Evolutionary conservation across 768 basidiomycete genomes (phyloP).

Genomic region (Cantharellus anzutake): DNA sequence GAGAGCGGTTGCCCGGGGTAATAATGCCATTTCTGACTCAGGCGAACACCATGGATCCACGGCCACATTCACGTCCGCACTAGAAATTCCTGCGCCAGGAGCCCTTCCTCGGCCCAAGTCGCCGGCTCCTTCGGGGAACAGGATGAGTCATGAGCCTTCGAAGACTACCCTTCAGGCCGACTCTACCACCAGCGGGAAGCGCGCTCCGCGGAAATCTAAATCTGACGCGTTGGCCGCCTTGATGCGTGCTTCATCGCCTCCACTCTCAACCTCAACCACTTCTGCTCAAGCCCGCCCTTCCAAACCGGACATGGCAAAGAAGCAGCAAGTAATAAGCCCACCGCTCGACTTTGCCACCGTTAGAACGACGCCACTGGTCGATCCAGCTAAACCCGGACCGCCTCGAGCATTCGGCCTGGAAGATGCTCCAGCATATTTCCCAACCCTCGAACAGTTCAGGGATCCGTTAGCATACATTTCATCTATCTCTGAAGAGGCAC

Average conservation of each 20-base stretch:
- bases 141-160: background rate
- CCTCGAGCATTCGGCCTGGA: constrained; percentile 63
- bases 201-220: constrained; percentile 53
- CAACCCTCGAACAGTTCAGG: constrained; percentile 76
- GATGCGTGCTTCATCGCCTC: constrained; percentile 39
- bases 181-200: background rate
- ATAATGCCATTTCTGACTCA: background rate
- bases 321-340: constrained; percentile 26
- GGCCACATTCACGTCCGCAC: background rate
- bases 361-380: constrained; percentile 28
- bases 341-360: constrained; percentile 49
- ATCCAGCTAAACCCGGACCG: background rate
- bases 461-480: constrained; percentile 90
- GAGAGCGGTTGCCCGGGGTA: background rate
- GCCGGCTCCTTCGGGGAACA: too few species aligned
- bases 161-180: background rate
- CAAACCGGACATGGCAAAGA: background rate
- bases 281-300: constrained; percentile 13
- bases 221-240: constrained; percentile 69
- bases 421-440: constrained; percentile 81
- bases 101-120: background rate
- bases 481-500: constrained; percentile 51
- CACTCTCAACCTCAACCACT: constrained; percentile 33
- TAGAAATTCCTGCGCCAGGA: background rate
- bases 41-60: background rate